phyloP scores from a whole-genome alignment of 768 basidiomycete species.

The Chalciporus piperatus region DNA sequence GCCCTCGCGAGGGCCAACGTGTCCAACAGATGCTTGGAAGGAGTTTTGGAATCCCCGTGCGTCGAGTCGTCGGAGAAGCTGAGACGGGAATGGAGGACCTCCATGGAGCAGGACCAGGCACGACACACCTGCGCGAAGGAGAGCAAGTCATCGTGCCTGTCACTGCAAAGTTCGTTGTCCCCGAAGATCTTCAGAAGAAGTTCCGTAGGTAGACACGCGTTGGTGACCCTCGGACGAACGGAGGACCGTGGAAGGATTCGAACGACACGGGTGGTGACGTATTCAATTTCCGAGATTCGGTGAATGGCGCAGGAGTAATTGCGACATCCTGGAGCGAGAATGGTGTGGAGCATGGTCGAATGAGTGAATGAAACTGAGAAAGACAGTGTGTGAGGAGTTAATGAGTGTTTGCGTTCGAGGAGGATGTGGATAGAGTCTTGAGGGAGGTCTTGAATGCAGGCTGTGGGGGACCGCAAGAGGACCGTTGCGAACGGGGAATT shows the following conservation, averaged over 20 bases:
- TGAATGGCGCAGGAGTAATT: conserved; percentile 2
- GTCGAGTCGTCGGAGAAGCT: conserved; percentile 15
- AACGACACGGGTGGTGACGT: conserved; percentile 20
- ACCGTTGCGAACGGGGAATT: conserved; percentile 10
- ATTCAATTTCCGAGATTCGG: conserved; percentile 14
- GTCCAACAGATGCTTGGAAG: conserved; percentile 6
- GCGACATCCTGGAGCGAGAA: background rate
- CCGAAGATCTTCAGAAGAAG: conserved; percentile 20
- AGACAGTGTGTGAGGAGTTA: conserved; percentile 17
- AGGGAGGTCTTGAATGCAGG: no score
- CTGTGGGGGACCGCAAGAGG: conserved; percentile 11
- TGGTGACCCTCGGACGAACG: background rate
- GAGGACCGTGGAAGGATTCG: conserved; percentile 12
- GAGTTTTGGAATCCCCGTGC: background rate
- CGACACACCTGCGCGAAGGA: conserved; percentile 27
- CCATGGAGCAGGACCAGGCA: conserved; percentile 24
- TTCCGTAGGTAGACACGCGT: conserved; percentile 17
- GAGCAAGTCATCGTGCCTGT: conserved; percentile 20
- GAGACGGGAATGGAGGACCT: conserved; percentile 12
- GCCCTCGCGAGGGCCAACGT: conserved; percentile 18
- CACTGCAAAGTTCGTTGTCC: conserved; percentile 15
- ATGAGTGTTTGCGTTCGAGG: conserved; percentile 13
- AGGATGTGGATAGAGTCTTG: conserved; percentile 5
- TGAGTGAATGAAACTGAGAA: conserved; percentile 22
- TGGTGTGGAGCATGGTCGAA: conserved; percentile 19